Conservation (phyloP, 495 filamentous ascomycete species). For the Chaetomium cochliodes region DNA sequence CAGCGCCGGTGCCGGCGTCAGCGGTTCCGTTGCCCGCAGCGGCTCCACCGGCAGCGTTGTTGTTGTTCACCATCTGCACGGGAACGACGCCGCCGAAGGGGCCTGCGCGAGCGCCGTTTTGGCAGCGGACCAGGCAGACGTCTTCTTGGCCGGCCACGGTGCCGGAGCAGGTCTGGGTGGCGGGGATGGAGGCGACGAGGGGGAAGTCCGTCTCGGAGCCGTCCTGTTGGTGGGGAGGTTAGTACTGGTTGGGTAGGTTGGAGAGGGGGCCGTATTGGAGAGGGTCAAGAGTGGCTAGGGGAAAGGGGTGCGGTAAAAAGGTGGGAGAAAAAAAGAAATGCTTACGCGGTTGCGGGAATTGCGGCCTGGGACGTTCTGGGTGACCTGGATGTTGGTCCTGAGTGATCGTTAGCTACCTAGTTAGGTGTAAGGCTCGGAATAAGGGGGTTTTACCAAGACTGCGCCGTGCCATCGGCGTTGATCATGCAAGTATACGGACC, state of each 20-base stretch:
- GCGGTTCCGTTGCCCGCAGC: slow-evolving; percentile 1
- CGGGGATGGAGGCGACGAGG: slow-evolving; percentile 47
- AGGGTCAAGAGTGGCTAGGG: no score
- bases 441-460: slow-evolving; percentile 30
- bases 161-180: slow-evolving; percentile 50
- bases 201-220: slow-evolving; percentile 45
- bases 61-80: slow-evolving; percentile 44
- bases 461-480: slow-evolving; percentile 48
- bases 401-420: neutral
- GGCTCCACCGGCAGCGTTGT: neutral
- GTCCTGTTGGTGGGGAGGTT: slow-evolving; percentile 15
- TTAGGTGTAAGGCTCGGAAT: no score
- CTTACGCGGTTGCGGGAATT: slow-evolving; percentile 39
- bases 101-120: slow-evolving; percentile 50
- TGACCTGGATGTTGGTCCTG: slow-evolving; percentile 40
- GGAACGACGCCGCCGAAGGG: slow-evolving; percentile 56
- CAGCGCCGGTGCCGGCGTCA: neutral
- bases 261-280: no score
- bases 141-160: slow-evolving; percentile 52
- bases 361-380: slow-evolving; percentile 37
- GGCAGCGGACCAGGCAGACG: slow-evolving; percentile 54
- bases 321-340: neutral
- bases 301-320: neutral
- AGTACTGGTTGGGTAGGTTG: neutral
- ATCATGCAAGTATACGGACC: slow-evolving; percentile 52